Evolutionary conservation across 768 basidiomycete genomes (phyloP).

Genomic region (Leucocoprinus sp.): DNA sequence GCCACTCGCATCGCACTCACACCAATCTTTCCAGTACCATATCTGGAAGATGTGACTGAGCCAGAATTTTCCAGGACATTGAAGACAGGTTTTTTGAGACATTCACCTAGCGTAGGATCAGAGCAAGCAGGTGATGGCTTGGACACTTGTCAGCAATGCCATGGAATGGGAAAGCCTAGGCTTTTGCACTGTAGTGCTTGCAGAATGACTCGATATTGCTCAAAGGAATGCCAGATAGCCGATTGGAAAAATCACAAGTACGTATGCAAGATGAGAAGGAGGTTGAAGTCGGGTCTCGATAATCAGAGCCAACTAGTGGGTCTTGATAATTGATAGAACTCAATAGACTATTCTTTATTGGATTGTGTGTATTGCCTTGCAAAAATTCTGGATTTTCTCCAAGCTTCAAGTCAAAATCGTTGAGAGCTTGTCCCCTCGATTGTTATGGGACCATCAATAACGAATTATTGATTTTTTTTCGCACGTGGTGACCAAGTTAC

Average conservation of each 20-base stretch:
- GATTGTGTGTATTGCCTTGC: no score
- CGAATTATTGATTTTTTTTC: no score
- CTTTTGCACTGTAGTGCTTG: constrained; percentile 30
- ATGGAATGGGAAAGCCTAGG: constrained; percentile 15
- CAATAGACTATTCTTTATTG: no score
- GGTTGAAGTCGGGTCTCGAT: no score
- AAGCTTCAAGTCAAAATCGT: no score
- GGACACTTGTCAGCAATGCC: constrained; percentile 14
- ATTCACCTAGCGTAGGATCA: not conserved
- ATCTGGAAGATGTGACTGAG: constrained; percentile 26
- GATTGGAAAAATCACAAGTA: constrained; percentile 42
- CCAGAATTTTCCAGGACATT: not conserved
- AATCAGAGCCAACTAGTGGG: no score
- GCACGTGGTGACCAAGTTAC: no score
- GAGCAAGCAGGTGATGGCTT: no score
- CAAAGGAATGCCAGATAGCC: constrained; percentile 33
- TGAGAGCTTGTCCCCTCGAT: no score
- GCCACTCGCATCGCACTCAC: constrained; percentile 43
- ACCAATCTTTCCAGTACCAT: constrained; percentile 46
- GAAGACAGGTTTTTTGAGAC: not conserved
- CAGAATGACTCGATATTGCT: constrained; percentile 34
- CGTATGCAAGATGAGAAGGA: constrained; percentile 16
- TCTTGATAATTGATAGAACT: no score
- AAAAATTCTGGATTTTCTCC: no score
- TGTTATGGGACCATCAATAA: no score